A percentile compares a stretch with the other conserved stretches of the same genome.
These are phyloP conservation scores for Umbelopsis sp. DNA, from an alignment of 192 early-diverging fungal species.

Conservation along the genomic window DNA sequence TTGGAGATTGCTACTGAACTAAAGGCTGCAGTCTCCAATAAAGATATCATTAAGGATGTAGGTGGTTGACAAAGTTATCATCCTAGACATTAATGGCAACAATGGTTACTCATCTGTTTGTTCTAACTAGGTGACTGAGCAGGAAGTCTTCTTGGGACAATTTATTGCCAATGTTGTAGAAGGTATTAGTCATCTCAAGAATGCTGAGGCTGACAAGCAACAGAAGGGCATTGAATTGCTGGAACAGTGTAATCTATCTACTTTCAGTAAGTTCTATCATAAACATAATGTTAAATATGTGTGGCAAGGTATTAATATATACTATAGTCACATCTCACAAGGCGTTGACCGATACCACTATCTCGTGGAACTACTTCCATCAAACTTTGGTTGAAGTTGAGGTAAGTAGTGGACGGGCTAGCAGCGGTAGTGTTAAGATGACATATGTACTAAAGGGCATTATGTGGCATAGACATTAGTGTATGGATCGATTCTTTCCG, in stretches of 20 bases:
- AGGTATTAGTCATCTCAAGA: slow-evolving; percentile 7
- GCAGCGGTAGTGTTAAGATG: no score
- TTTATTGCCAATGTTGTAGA: slow-evolving; percentile 23
- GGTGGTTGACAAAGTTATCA: neutral
- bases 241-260: neutral
- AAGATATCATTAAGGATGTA: slow-evolving; percentile 19
- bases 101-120: neutral
- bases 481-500: slow-evolving; percentile 29
- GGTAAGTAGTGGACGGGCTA: neutral
- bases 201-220: neutral
- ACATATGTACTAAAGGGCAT: neutral
- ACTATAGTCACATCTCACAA: neutral
- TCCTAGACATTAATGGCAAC: neutral
- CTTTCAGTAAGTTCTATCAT: slow-evolving; percentile 10
- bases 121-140: neutral
- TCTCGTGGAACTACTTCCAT: slow-evolving; percentile 25
- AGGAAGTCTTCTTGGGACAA: slow-evolving; percentile 17
- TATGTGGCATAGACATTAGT: slow-evolving; percentile 16
- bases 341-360: neutral
- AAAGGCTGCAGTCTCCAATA: neutral
- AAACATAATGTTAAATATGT: no score
- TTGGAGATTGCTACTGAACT: slow-evolving; percentile 15
- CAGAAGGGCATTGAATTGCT: slow-evolving; percentile 6
- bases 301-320: neutral
- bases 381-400: slow-evolving; percentile 10